Evolutionary conservation across 805 yeast genomes (phyloP), one percentile per base, ranked within the genome.

Genomic region (Jamesozyma jinghongensis): DNA sequence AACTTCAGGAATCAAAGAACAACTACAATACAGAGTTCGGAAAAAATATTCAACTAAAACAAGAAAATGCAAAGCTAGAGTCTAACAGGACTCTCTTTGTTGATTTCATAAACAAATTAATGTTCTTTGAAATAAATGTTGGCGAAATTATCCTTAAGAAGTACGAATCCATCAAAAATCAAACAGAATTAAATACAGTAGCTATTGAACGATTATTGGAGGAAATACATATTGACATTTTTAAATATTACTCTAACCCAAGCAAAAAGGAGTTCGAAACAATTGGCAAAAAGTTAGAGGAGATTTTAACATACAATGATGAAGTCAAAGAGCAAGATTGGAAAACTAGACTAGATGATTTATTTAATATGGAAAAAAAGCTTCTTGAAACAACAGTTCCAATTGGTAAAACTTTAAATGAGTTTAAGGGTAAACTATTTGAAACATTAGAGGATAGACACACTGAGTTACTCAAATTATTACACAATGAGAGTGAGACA

Each of bases 41-140:
- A 14, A 18, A 7, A 16, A 20, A 20, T 20, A 22, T 10, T 34
- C 14, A 16, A 25, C 30, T 26, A 19, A 13, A 28, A 22, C 5
- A 29, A 17, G 14, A 29, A 12, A 4, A 18, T 32, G 3, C 3
- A 18, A 5, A 4, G 6, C 19, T 20, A 27, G 25, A 28, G 11
- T 26, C 10, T 17, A 18, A 18, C 6, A 11, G 13, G 26, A 11
- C 5, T 18, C 28, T 19, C 19, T 29, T 28, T 5, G 12, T 10
- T 13, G 26, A 27, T 7, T 7, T 25, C n/a, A 22, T 32, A 7
- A 13, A 14, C 13, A 16, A 32, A 13, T 10, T 32, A 3, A 32
- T 11, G 25, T 19, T 38, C 7, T 42, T 35, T 26, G 37, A 35
- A 18, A 26, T 42, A 26, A n/a, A 22, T 7, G 34, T 41, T 18